A percentile compares a stretch with the other conserved stretches of the same genome.
Conservation (phyloP, 441 rosid genomes). For the Syzygium syzygioides region DNA sequence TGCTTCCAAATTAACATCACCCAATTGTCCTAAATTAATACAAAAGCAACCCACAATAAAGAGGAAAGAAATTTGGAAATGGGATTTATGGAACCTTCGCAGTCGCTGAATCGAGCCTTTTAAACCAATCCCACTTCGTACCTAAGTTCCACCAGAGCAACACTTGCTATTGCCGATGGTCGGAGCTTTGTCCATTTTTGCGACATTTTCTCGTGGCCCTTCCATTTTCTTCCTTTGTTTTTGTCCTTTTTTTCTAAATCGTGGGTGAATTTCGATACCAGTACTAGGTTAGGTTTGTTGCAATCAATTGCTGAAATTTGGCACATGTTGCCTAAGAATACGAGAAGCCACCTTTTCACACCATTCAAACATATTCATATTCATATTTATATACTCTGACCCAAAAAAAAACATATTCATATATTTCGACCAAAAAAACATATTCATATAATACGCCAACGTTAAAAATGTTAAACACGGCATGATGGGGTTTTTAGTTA, state of each 20-base stretch:
- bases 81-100: background rate
- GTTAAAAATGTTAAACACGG: background rate
- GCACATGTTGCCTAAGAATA: background rate
- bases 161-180: background rate
- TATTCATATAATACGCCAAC: background rate
- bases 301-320: background rate
- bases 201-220: background rate
- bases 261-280: background rate
- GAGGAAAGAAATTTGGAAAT: background rate
- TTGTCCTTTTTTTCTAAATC: background rate
- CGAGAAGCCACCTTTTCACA: background rate
- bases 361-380: background rate
- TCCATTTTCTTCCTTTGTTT: background rate
- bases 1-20: background rate
- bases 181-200: background rate
- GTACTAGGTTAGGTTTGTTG: background rate
- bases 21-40: background rate
- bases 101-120: background rate
- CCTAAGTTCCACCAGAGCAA: background rate
- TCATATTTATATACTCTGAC: no score
- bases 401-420: background rate
- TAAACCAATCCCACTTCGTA: background rate
- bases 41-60: background rate
- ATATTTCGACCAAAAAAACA: background rate
- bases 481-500: background rate